Conservation (phyloP, 495 filamentous ascomycete species). For the Aspergillus heteromorphus region DNA sequence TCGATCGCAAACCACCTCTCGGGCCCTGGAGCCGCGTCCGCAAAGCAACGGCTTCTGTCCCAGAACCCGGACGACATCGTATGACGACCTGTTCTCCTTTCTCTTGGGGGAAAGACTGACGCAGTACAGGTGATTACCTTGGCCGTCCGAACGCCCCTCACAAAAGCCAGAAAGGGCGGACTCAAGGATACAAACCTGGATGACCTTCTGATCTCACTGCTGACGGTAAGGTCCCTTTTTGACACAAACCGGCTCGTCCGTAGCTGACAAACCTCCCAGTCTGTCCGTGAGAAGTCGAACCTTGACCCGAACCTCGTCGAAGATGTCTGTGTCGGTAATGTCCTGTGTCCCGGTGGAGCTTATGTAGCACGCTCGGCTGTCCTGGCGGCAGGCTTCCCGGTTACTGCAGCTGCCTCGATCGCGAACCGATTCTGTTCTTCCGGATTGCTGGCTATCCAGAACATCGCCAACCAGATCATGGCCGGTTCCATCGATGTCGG, state of each 20-base stretch:
- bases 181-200: conserved; percentile 90
- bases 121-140: conserved; percentile 69
- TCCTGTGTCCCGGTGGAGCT: conserved; percentile 51
- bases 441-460: conserved; percentile 85
- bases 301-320: conserved; percentile 82
- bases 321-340: conserved; percentile 90
- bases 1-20: conserved; percentile 39
- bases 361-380: conserved; percentile 85
- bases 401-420: conserved; percentile 68
- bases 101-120: background rate
- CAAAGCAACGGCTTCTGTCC: conserved; percentile 30
- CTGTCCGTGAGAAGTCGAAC: conserved; percentile 63
- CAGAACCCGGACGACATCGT: conserved; percentile 45
- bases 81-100: conserved; percentile 13
- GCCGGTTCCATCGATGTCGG: conserved; percentile 79
- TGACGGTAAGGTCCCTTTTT: conserved; percentile 55
- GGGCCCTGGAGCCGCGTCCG: conserved; percentile 21
- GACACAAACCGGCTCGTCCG: background rate
- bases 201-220: conserved; percentile 68
- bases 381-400: conserved; percentile 88
- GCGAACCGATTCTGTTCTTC: conserved; percentile 96
- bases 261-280: conserved; percentile 16
- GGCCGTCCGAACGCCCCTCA: conserved; percentile 70
- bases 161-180: conserved; percentile 76
- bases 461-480: conserved; percentile 85